Percentiles rank a stretch among this genome's conserved stretches.
Evolutionary conservation across 306 rosid species (phyloP).

Genomic region (Castanea mollissima): DNA sequence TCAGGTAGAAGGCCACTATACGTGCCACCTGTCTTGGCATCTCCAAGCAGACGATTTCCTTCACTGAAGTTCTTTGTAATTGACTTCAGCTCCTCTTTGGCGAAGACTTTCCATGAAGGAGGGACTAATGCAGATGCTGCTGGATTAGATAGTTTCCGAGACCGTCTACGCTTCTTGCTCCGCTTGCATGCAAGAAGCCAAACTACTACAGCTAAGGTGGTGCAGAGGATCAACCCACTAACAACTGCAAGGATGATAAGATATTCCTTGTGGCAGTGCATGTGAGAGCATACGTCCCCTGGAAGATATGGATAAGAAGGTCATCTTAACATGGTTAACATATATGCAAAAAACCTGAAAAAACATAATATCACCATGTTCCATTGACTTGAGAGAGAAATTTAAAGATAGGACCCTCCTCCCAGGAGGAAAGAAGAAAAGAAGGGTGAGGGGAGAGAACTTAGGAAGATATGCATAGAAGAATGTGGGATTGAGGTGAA

Average conservation of each 20-base stretch:
- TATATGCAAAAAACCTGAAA: neutral
- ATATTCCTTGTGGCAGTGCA: conserved; percentile 90
- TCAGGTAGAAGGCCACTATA: conserved; percentile 84
- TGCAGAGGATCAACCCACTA: conserved; percentile 86
- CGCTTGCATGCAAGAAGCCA: conserved; percentile 90
- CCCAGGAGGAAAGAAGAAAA: too few species aligned
- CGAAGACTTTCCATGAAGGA: conserved; percentile 88
- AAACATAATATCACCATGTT: neutral
- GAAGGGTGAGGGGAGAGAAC: too few species aligned
- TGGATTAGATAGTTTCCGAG: conserved; percentile 70
- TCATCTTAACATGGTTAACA: conserved; percentile 20
- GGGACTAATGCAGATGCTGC: conserved; percentile 64
- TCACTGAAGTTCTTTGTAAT: conserved; percentile 95
- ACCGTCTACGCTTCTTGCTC: conserved; percentile 83
- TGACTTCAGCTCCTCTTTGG: conserved; percentile 87
- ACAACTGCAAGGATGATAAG: conserved; percentile 82
- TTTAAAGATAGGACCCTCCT: too few species aligned
- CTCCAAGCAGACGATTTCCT: conserved; percentile 92
- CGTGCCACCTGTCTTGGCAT: conserved; percentile 92
- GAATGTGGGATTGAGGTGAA: neutral
- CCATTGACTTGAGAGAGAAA: neutral
- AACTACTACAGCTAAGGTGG: conserved; percentile 73
- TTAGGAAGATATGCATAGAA: neutral
- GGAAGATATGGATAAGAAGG: conserved; percentile 15
- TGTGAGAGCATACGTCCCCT: conserved; percentile 61